phyloP scores from a whole-genome alignment of 805 yeast genomes.

The Nakazawaea ishiwadae region DNA sequence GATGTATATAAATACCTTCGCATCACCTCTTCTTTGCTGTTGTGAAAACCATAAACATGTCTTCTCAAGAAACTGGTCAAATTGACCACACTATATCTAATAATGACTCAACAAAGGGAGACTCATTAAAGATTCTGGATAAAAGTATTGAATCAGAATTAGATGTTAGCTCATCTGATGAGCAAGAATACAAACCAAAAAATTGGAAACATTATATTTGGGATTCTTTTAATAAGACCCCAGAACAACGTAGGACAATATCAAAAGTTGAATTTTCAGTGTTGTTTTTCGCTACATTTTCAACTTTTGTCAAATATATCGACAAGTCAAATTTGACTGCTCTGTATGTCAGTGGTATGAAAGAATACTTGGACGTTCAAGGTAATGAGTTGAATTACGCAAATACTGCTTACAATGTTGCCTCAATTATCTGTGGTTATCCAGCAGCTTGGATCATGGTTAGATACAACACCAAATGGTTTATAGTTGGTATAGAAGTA shows the following conservation, averaged over 20 bases:
- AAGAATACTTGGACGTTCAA: slow-evolving; percentile 43
- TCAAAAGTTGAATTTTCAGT: slow-evolving; percentile 9
- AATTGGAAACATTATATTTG: not conserved
- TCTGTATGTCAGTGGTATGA: slow-evolving; percentile 57
- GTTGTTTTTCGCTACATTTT: slow-evolving; percentile 11
- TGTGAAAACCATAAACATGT: no score
- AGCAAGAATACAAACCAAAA: not conserved
- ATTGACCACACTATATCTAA: no score
- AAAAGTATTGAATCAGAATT: not conserved
- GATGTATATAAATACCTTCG: no score
- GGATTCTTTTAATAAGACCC: not conserved
- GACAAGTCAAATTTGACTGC: slow-evolving; percentile 53
- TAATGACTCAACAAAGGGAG: no score
- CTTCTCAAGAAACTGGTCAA: no score
- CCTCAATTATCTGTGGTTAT: slow-evolving; percentile 36
- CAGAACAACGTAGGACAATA: slow-evolving; percentile 8
- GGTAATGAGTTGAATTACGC: slow-evolving; percentile 55
- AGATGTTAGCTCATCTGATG: not conserved
- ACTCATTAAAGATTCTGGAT: no score
- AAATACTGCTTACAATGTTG: slow-evolving; percentile 51
- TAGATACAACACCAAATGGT: slow-evolving; percentile 8
- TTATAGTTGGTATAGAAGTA: slow-evolving; percentile 8
- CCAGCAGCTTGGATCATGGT: slow-evolving; percentile 9
- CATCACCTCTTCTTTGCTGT: no score
- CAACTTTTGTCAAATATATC: slow-evolving; percentile 40